Percentiles rank a stretch among this genome's conserved stretches.
phyloP scores from a whole-genome alignment of 495 filamentous ascomycete genomes.

The Chaetomium fimeti region DNA sequence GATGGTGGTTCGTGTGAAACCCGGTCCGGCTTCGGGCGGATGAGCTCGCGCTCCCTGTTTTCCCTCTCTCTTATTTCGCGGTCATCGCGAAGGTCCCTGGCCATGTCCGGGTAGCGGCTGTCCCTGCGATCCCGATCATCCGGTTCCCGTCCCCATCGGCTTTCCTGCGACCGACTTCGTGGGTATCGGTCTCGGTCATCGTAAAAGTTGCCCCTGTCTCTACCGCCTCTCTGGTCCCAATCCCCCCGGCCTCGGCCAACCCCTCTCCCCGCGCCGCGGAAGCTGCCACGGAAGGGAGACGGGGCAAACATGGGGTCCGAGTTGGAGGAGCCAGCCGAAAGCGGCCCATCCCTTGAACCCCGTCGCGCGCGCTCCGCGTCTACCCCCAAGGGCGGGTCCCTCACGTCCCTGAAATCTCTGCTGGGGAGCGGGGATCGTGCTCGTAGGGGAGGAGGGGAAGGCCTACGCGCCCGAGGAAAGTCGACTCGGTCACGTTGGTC shows the following conservation, averaged over 20 bases:
- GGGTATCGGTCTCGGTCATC: conserved; percentile 54
- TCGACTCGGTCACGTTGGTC: conserved; percentile 41
- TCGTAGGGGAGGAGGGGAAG: conserved; percentile 46
- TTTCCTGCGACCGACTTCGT: conserved; percentile 69
- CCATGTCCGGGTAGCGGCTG: conserved; percentile 41
- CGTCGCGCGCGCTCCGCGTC: conserved; percentile 53
- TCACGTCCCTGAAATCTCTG: conserved; percentile 32
- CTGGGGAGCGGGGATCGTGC: conserved; percentile 42
- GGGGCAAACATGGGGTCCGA: conserved; percentile 60
- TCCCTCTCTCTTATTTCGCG: conserved; percentile 47
- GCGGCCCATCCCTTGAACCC: conserved; percentile 57
- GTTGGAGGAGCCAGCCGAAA: conserved; percentile 66
- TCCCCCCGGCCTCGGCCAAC: conserved; percentile 67
- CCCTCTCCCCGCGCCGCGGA: conserved; percentile 47
- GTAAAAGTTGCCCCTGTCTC: conserved; percentile 49
- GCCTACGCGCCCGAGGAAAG: conserved; percentile 45
- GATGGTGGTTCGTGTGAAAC: conserved; percentile 46
- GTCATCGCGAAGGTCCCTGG: conserved; percentile 57
- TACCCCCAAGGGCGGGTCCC: conserved; percentile 45
- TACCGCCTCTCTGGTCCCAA: conserved; percentile 62
- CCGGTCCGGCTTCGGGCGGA: conserved; percentile 45
- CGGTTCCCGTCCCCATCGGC: conserved; percentile 53
- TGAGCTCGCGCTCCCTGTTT: conserved; percentile 43
- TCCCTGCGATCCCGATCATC: conserved; percentile 52
- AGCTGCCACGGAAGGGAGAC: conserved; percentile 55